Evolutionary conservation across 2,329 filamentous ascomycete genomes (phyloP).

Genomic region (Cladosporium sp.): DNA sequence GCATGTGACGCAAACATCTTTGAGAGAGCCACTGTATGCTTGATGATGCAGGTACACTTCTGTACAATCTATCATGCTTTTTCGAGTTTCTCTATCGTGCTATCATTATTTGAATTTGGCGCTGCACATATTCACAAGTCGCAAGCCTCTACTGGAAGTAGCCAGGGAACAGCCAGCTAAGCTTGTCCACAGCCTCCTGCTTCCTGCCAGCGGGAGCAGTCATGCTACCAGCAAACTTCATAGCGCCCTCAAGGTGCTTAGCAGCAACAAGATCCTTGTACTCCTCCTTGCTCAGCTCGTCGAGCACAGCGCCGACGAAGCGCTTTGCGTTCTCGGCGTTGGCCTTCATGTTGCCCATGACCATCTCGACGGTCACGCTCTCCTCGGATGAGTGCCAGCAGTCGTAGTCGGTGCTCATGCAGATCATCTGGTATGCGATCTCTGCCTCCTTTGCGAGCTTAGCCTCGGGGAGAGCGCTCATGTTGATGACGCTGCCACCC

Average conservation of each 20-base stretch:
- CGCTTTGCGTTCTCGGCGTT: slow-evolving; percentile 84
- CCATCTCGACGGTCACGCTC: slow-evolving; percentile 89
- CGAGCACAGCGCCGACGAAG: slow-evolving; percentile 80
- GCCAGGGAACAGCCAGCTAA: slow-evolving; percentile 83
- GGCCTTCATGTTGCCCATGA: slow-evolving; percentile 92
- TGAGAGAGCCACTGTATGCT: too few relatives aligned
- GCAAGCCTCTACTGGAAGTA: slow-evolving; percentile 52
- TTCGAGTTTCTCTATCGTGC: neutral
- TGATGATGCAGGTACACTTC: too few relatives aligned
- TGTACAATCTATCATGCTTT: neutral
- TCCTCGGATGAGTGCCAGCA: slow-evolving; percentile 85
- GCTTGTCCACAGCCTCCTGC: slow-evolving; percentile 70
- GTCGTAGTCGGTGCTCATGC: slow-evolving; percentile 99
- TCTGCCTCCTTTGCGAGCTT: slow-evolving; percentile 96
- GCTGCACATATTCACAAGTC: neutral
- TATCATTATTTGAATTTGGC: neutral
- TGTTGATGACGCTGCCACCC: slow-evolving; percentile 96
- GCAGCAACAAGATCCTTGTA: slow-evolving; percentile 71
- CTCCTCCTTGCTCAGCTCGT: slow-evolving; percentile 75
- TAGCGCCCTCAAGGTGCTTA: slow-evolving; percentile 73
- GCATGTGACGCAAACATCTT: too few relatives aligned
- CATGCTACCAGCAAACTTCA: slow-evolving; percentile 75
- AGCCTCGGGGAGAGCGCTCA: slow-evolving; percentile 91
- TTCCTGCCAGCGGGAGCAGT: slow-evolving; percentile 73
- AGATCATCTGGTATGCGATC: slow-evolving; percentile 96